Percentiles rank a stretch among this genome's conserved stretches.
Evolutionary conservation across 441 rosid species (phyloP).

Genomic region (Erodium texanum): DNA sequence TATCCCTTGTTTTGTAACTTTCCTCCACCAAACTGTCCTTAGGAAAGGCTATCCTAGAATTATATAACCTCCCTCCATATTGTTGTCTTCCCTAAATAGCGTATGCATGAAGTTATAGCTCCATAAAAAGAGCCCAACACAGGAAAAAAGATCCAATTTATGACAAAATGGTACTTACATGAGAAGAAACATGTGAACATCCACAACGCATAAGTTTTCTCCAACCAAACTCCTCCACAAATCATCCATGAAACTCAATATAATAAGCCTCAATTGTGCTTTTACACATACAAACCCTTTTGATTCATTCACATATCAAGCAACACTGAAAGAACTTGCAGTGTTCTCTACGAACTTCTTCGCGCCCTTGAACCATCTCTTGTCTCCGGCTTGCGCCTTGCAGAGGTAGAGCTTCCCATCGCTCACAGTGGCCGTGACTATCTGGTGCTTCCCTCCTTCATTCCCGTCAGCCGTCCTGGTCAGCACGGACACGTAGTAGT

Average conservation of each 20-base stretch:
- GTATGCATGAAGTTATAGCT: too few species aligned
- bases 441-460: constrained; percentile 90
- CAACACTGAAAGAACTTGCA: constrained; percentile 76
- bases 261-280: too few species aligned
- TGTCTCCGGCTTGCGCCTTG: constrained; percentile 99
- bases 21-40: too few species aligned
- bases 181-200: not conserved
- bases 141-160: not conserved
- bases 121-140: too few species aligned
- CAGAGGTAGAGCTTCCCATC: constrained; percentile 84
- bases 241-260: not conserved
- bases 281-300: constrained; percentile 20
- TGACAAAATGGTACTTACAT: not conserved
- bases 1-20: too few species aligned
- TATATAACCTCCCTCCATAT: too few species aligned
- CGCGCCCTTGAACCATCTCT: constrained; percentile 99
- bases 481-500: constrained; percentile 57
- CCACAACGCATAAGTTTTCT: not conserved
- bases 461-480: constrained; percentile 97
- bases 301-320: constrained; percentile 24
- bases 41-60: too few species aligned
- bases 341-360: constrained; percentile 71
- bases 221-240: not conserved
- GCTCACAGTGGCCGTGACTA: constrained; percentile 63
- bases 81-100: too few species aligned